Percentiles rank a stretch among this genome's conserved stretches.
phyloP scores from a whole-genome alignment of 345 rosid species.

The Hevea brasiliensis region DNA sequence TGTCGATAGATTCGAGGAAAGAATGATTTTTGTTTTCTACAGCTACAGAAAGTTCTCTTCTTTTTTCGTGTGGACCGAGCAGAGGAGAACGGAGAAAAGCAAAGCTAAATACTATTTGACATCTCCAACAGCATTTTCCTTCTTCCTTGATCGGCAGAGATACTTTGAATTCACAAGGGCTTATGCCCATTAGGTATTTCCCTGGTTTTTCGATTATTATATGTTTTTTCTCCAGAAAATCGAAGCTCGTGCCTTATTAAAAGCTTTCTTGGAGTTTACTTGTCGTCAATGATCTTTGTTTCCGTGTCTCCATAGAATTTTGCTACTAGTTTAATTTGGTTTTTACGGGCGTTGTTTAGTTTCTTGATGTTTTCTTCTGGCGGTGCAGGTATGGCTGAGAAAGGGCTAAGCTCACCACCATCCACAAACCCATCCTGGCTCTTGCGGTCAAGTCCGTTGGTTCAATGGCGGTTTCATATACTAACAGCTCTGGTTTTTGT shows the following conservation, averaged over 20 bases:
- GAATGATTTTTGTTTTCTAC: not conserved
- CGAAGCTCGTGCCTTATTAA: not conserved
- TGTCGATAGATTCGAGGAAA: not conserved
- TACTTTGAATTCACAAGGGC: not conserved
- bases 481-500: conserved; percentile 59
- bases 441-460: conserved; percentile 40
- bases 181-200: not conserved
- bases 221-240: conserved; percentile 10
- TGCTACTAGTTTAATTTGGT: not conserved
- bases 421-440: conserved; percentile 27
- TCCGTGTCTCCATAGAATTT: not conserved
- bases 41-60: not conserved
- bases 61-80: not conserved
- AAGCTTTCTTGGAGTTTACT: not conserved
- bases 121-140: too few species aligned
- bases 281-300: not conserved
- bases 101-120: not conserved
- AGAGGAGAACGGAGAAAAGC: not conserved
- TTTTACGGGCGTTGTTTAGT: conserved; percentile 22
- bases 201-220: not conserved
- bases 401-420: conserved; percentile 38
- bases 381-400: conserved; percentile 61
- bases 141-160: not conserved
- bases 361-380: not conserved
- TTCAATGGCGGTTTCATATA: conserved; percentile 72